These are phyloP conservation scores for Pyrenochaeta sp. DNA, from an alignment of 2,329 filamentous ascomycete genomes.

Conservation along the genomic window DNA sequence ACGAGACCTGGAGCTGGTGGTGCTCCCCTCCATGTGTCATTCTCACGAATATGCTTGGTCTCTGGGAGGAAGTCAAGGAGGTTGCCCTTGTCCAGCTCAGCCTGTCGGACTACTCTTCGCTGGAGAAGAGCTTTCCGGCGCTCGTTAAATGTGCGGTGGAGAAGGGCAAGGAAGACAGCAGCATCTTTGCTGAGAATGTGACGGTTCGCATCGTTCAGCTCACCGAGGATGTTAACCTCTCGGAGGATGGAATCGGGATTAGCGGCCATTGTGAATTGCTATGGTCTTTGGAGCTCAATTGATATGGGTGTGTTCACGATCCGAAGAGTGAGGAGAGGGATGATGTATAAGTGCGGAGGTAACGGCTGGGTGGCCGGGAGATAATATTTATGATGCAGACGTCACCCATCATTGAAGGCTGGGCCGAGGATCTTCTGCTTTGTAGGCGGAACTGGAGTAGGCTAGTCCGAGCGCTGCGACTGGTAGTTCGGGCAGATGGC, in stretches of 20 bases:
- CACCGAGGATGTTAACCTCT: constrained; percentile 85
- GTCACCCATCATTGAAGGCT: constrained; percentile 43
- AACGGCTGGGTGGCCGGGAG: constrained; percentile 26
- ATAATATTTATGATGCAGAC: constrained; percentile 39
- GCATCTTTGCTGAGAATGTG: constrained; percentile 94
- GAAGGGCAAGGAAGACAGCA: constrained; percentile 87
- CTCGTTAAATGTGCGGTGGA: constrained; percentile 92
- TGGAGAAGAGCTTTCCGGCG: constrained; percentile 89
- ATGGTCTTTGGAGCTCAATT: constrained; percentile 10
- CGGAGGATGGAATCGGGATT: constrained; percentile 77
- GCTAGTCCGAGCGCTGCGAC: constrained; percentile 39
- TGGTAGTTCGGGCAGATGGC: too few relatives aligned
- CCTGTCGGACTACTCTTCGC: constrained; percentile 84
- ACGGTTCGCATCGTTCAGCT: constrained; percentile 77
- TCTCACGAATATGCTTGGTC: constrained; percentile 93
- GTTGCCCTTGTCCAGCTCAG: constrained; percentile 87
- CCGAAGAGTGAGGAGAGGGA: constrained; percentile 26
- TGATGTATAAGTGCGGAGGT: constrained; percentile 37
- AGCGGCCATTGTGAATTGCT: constrained; percentile 47
- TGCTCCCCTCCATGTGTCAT: constrained; percentile 91
- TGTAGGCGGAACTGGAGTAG: constrained; percentile 26
- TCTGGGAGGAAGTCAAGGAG: constrained; percentile 95
- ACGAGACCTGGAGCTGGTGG: constrained; percentile 89
- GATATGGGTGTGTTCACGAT: constrained; percentile 14
- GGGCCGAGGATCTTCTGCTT: constrained; percentile 47